Base-by-base conservation (phyloP, 2,329 filamentous ascomycete genomes). In the Beauveria australis region DNA sequence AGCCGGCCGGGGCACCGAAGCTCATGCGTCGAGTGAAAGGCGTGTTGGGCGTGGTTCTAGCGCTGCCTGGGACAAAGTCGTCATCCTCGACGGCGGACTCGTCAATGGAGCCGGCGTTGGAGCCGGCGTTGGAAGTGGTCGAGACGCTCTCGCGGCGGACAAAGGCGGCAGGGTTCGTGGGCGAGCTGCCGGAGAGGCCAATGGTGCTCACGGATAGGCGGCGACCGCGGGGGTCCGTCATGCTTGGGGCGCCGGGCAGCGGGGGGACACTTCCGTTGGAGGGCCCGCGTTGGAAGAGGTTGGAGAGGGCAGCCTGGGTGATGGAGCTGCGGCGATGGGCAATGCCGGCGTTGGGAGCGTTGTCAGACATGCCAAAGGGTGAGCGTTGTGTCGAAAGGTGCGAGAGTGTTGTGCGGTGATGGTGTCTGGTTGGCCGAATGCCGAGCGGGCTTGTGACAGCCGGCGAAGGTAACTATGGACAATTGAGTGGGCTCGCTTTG, bases 1-100 rank as follows among this genome's bases (percentile, higher is more conserved):
- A 79, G 65, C 89, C 89, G 56, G 55, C 55, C 72, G 91, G 85
- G 63, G 89, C 88, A 63, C 93, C 92, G 70, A 96, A 95, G 75
- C 92, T 97, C 79, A 96, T 87, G 62, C 92, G 89, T 67, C 92
- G 88, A 62, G 84, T 84, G 71, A 92, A 93, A 40, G 92, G 90
- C 14, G 89, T 89, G 58, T 79, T 82, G 40, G 90, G 87, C 18
- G 82, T 80, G 66, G 82, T 83, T 69, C 80, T 82, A 44, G 78
- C 71, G 61, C 74, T 73, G 56, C 74, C 72, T n/a, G 77, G 73
- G 44, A 78, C 74, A 59, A 78, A 76, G 24, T 86, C 84, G 47
- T 86, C 84, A 62, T 92, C 89, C 64, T 91, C 87, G 63, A 89
- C 81, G 53, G 88, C 89, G 66, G 76, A 87, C 74, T 92, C 89